These are phyloP conservation scores for Cadophora luteo-olivacea DNA, from an alignment of 2,329 filamentous ascomycete species.

Conservation along the genomic window DNA sequence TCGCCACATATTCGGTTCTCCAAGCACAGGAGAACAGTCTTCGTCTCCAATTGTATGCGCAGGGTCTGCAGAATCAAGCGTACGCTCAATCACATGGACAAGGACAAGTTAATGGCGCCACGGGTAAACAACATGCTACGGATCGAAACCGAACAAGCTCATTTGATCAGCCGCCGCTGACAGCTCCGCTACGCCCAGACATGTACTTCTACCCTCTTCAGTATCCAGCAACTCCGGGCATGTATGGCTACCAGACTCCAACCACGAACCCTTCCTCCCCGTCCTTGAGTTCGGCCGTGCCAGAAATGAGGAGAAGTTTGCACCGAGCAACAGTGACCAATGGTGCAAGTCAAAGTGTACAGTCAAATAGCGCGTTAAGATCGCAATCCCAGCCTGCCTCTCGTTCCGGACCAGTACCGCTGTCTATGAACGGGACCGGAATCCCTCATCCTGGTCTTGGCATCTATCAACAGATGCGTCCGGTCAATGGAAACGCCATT, in stretches of 20 bases:
- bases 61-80: constrained; percentile 48
- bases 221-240: constrained; percentile 48
- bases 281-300: constrained; percentile 50
- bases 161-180: constrained; percentile 66
- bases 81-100: constrained; percentile 49
- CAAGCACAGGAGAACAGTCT: constrained; percentile 55
- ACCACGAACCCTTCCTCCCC: constrained; percentile 64
- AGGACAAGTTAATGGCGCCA: constrained; percentile 43
- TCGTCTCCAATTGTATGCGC: constrained; percentile 55
- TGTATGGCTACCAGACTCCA: constrained; percentile 57
- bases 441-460: constrained; percentile 47
- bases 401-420: constrained; percentile 43
- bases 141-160: constrained; percentile 65
- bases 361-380: constrained; percentile 62
- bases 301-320: constrained; percentile 63
- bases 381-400: constrained; percentile 73
- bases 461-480: constrained; percentile 39
- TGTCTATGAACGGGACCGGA: constrained; percentile 48
- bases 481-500: constrained; percentile 56
- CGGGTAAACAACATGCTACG: constrained; percentile 49
- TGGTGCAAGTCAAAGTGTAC: constrained; percentile 52
- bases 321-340: constrained; percentile 59
- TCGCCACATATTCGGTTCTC: constrained; percentile 45
- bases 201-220: constrained; percentile 58
- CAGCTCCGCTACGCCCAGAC: constrained; percentile 63